These are phyloP conservation scores for Lyophyllum shimeji DNA, from an alignment of 768 basidiomycete genomes.

Conservation along the genomic window DNA sequence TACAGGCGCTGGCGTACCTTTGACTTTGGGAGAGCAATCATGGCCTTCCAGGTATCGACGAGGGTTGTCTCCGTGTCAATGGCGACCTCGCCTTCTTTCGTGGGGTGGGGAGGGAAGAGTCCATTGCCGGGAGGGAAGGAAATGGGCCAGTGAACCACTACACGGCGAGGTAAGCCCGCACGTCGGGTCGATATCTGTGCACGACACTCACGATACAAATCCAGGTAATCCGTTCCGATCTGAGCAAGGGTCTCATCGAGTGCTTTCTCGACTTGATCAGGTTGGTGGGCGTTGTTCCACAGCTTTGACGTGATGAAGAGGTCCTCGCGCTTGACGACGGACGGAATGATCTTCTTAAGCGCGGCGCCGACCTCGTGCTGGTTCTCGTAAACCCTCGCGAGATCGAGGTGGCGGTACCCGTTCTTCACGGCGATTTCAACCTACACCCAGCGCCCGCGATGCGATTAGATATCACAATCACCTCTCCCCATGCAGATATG, in stretches of 20 bases:
- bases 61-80: constrained; percentile 60
- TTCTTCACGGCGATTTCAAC: constrained; percentile 72
- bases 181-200: neutral
- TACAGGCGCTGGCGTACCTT: constrained; percentile 46
- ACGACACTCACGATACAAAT: constrained; percentile 65
- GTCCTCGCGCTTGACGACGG: constrained; percentile 77
- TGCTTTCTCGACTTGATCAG: constrained; percentile 66
- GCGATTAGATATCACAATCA: neutral
- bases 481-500: neutral
- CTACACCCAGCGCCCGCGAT: constrained; percentile 30
- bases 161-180: neutral
- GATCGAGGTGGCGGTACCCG: constrained; percentile 85
- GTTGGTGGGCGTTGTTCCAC: constrained; percentile 76
- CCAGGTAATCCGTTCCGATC: constrained; percentile 75
- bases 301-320: constrained; percentile 82
- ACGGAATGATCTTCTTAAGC: constrained; percentile 73
- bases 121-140: constrained; percentile 60
- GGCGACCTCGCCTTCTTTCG: constrained; percentile 42
- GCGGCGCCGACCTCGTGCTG: constrained; percentile 76
- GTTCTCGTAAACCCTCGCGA: constrained; percentile 78
- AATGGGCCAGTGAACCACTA: constrained; percentile 82
- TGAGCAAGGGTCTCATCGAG: constrained; percentile 75
- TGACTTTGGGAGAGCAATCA: constrained; percentile 67
- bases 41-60: constrained; percentile 83
- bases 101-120: constrained; percentile 52